Evolutionary conservation across 192 early-diverging fungal genomes (phyloP), one percentile per base, ranked within the genome.

Genomic region (Thoreauomyces humboldtii): DNA sequence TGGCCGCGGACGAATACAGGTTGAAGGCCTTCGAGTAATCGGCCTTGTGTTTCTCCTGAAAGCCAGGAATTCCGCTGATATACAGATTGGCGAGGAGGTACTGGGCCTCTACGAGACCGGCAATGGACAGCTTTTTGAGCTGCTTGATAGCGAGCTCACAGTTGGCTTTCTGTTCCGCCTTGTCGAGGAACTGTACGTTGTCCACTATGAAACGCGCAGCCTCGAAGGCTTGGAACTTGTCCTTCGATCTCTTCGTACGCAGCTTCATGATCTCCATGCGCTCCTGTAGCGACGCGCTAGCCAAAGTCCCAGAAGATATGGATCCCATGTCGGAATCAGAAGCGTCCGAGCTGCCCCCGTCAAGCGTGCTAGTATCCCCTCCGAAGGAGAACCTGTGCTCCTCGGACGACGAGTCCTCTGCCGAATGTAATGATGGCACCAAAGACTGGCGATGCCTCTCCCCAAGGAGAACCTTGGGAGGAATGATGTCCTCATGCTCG

Each of bases 81-180:
- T 82, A 87, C 35, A 86, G 77, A 35, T 89, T 83, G 21, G 83
- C 89, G 12, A 91, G 73, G 44, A 82, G 79, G 58, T 86, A 81
- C 58, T 89, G 87, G 21, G 87, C 84, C 48, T 88, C 82, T 6
- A 58, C 55, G 19, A 48, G 12, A 4, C 46, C 52, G 14, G 56
- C 50, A 42, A 61, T 28, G 17, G 53, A 24, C 7, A 71, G 37
- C 44, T 62, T 67, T 35, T 73, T 67, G 15, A 73, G 38, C 44
- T 34, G 25, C 43, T 60, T 56, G 35, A 73, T 61, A 4, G 71
- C 71, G 29, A 67, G 38, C 33, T 67, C 63, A 41, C 65, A 73
- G 29, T 60, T 31, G 19, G 35, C 32, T 24, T 67, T 67, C 44
- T 73, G 64, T 42, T 51, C 59, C 5, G 29, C 41, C 32, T 45